Base-by-base conservation (phyloP, 768 basidiomycete species). In the Tulasnella calospora region DNA sequence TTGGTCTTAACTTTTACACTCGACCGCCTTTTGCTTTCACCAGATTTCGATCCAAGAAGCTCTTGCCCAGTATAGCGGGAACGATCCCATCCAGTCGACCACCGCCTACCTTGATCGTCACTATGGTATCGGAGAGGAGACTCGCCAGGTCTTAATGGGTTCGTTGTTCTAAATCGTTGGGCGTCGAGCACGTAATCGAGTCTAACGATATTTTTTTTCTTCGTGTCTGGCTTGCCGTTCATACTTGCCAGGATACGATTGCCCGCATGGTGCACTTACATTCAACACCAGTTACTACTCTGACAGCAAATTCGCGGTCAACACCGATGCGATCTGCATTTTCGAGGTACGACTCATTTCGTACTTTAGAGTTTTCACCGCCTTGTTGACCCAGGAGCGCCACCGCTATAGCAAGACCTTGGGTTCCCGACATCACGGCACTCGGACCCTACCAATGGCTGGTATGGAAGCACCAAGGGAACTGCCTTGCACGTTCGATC, bases 401-500 rank as follows among this genome's bases (percentile, higher is more conserved):
- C 7, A 4, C 15, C 2, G 6, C n/a, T 38, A 1, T 33, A 75
- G 74, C 74, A 51, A 51, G 74, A 75, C 47, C 74, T 75, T 36
- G 44, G 51, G 23, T 75, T 75, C 36, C 74, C 74, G 15, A 75
- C 74, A 55, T 75, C 74, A 27, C 44, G 74, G 4, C 74, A 75
- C 47, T 46, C 74, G 1, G 74, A 75, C 17, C 23, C 47, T 8
- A 75, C 47, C 15, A 38, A 61, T 41, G 30, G 30, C 19, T 75
- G 74, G 74, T 75, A 75, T 19, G 74, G 74, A 61, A 38, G 38
- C 36, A 75, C 74, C 21, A 75, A 75, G 17, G 74, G 74, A n/a
- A 55, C 51, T 17, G 74, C 74, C 9, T 19, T 75, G 44, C 44
- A 55, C 12, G 55, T 75, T 7, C 41, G 74, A 23, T 57, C 7